Base-by-base conservation (phyloP, 129 eudicot genomes). In the Ambrosia artemisiifolia region DNA sequence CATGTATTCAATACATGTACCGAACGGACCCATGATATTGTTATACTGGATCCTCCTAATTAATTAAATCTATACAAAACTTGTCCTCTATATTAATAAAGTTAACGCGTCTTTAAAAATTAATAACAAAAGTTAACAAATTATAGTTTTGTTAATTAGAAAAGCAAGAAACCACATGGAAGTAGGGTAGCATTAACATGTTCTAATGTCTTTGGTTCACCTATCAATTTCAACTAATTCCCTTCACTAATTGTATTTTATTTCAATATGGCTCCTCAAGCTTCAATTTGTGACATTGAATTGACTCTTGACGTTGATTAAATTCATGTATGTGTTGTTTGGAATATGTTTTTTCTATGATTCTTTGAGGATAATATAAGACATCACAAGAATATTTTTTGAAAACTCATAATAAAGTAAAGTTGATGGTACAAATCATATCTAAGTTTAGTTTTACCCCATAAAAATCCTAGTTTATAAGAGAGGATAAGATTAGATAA, bases 111-210 rank as follows among this genome's bases (percentile, higher is more conserved):
- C 60, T 53, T 55, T 17, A 55, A 55, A 8, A 19, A 55, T 10
- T 56, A 56, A 56, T 56, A 24, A 18, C 32, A 17, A 18, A 53
- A 11, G 3, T 44, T 24, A 24, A 24, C 28, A 24, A 10, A 10
- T 54, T 59, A 16, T 59, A 60, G 34, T 32, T 72, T 14, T 47
- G 3, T 33, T 63, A 69, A 73, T 11, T 16, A 30, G 32, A 64
- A 63, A 74, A 74, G 50, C 50, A 73, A 74, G 53, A 63, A 74
- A 51, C 28, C 64, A 63, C 64, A 63, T 73, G 78, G 78, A 73
- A 19, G 42, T 74, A 63, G 54, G 78, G 53, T 74, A 74, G 78
- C 71, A 61, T 49, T 38, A 63, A 74, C 79, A 75, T 75, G 79
- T 75, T 75, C 55, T 65, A 64, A 65, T 75, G 79, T 65, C 66